phyloP scores from a whole-genome alignment of 108 stramenopile species.

The Fistulifera pelliculosa region DNA sequence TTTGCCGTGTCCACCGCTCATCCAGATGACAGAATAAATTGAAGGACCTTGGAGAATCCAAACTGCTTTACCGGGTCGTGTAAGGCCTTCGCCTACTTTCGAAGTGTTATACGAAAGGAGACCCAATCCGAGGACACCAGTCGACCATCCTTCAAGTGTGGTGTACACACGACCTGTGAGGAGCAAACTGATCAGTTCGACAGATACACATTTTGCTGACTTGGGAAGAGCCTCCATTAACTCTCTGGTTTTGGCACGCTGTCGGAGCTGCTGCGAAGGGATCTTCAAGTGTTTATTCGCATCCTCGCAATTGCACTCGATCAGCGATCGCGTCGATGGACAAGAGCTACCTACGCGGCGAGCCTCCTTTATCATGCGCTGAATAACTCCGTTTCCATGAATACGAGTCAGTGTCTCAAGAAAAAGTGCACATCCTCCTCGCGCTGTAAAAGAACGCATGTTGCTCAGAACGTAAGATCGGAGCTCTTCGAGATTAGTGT shows the following conservation, averaged over 20 bases:
- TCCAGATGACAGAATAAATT: slow-evolving; percentile 45
- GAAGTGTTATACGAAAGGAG: slow-evolving; percentile 21
- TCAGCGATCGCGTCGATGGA: slow-evolving; percentile 10
- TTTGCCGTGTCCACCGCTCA: slow-evolving; percentile 4
- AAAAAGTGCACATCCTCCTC: slow-evolving; percentile 74
- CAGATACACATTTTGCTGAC: slow-evolving; percentile 24
- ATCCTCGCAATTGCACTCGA: slow-evolving; percentile 3
- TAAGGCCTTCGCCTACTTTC: slow-evolving; percentile 23
- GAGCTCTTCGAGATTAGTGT: slow-evolving; percentile 55
- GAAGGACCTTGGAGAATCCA: slow-evolving; percentile 64
- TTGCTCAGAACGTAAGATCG: slow-evolving; percentile 50
- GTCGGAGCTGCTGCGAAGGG: background rate
- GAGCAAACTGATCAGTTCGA: slow-evolving; percentile 59
- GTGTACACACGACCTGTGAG: slow-evolving; percentile 42
- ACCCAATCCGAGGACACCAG: slow-evolving; percentile 52
- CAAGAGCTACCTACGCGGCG: background rate
- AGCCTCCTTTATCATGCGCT: slow-evolving; percentile 12
- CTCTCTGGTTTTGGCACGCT: no score
- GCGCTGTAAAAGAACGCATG: slow-evolving; percentile 41
- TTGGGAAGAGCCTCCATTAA: no score
- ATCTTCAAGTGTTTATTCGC: background rate
- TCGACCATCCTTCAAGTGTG: slow-evolving; percentile 45
- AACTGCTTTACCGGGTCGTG: slow-evolving; percentile 48
- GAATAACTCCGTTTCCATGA: slow-evolving; percentile 37
- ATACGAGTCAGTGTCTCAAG: slow-evolving; percentile 67